Evolutionary conservation across 164 flowering plant species (phyloP).

Genomic region (Vitis rotundifolia): DNA sequence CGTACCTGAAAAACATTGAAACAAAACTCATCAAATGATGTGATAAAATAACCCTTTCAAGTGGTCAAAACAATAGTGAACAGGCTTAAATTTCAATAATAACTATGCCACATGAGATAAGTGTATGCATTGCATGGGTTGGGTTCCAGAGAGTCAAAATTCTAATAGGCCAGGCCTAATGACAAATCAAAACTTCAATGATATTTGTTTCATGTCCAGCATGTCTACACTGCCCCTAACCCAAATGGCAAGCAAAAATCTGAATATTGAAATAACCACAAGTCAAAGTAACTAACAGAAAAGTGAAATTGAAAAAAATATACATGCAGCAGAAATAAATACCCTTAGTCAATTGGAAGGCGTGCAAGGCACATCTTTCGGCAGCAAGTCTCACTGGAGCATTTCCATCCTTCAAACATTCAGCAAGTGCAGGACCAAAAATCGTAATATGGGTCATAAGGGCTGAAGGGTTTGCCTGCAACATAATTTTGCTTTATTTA

Average conservation of each 20-base stretch:
- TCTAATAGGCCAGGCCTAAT: too few relatives aligned
- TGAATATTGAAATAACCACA: too few relatives aligned
- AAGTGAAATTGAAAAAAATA: background rate
- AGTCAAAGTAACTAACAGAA: background rate
- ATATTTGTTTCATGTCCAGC: too few relatives aligned
- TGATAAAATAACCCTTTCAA: background rate
- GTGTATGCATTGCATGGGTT: too few relatives aligned
- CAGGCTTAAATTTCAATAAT: too few relatives aligned
- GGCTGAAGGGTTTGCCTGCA: constrained; percentile 66
- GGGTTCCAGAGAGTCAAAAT: too few relatives aligned
- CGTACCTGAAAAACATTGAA: constrained; percentile 40
- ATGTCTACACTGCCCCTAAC: too few relatives aligned
- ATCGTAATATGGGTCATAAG: constrained; percentile 32
- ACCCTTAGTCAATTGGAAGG: constrained; percentile 89
- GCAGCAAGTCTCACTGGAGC: constrained; percentile 94
- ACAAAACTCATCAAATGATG: background rate
- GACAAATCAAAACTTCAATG: too few relatives aligned
- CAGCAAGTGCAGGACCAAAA: constrained; percentile 79
- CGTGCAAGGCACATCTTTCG: constrained; percentile 87
- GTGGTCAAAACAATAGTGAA: background rate
- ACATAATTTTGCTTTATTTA: background rate
- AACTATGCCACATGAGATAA: too few relatives aligned
- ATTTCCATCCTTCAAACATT: constrained; percentile 84
- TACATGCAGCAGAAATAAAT: background rate
- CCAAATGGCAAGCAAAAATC: too few relatives aligned